Evolutionary conservation across 768 basidiomycete species (phyloP), one percentile per base, ranked within the genome.

Genomic region (Mycena olivaceomarginata): DNA sequence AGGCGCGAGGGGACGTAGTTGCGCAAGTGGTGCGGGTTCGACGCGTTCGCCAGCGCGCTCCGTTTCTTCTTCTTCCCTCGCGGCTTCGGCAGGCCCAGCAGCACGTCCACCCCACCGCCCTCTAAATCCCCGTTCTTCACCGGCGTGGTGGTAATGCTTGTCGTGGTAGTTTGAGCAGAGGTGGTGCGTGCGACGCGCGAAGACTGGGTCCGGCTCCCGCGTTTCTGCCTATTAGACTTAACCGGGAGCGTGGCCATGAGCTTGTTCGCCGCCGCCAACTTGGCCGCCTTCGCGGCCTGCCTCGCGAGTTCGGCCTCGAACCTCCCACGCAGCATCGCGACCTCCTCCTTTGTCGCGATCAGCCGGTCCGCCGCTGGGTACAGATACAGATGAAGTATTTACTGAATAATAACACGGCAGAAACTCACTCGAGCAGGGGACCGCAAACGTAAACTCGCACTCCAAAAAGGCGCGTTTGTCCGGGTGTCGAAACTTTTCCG

Each of bases 1-100:
- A 96, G 86, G 18, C 96, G 90, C 59, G 96, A 97, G 18, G 97
- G 96, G 59, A 97, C 92, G 86, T 97, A 99, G 87, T 99, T 99
- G 82, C 95, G 91, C 74, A 98, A 90, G 86, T 98, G 98, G 86
- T 99, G 98, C 4, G 97, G 97, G 83, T 99, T 98, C 68, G 96
- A 95, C 60, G 96, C 97, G 84, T 98, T 98, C 60, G 97, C 97
- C 43, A 97, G 89, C 6, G 94, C 94, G 65, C 94, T 94, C 65
- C 97, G 92, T 87, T 98, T 99, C 93, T 98, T 99, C 92, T 98
- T 98, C 91, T 97, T 97, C 37, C 84, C 82, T 75, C 85, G 84
- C 63, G 84, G 76, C 80, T 87, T 88, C 78, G 66, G 75, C 64
- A 63, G 20, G 6, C 64, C 64, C 45, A 67, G 13, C 39, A 78